Percentiles rank a stretch among this genome's conserved stretches.
Conservation (phyloP, 2,329 filamentous ascomycete species). For the Aspergillus sp. region DNA sequence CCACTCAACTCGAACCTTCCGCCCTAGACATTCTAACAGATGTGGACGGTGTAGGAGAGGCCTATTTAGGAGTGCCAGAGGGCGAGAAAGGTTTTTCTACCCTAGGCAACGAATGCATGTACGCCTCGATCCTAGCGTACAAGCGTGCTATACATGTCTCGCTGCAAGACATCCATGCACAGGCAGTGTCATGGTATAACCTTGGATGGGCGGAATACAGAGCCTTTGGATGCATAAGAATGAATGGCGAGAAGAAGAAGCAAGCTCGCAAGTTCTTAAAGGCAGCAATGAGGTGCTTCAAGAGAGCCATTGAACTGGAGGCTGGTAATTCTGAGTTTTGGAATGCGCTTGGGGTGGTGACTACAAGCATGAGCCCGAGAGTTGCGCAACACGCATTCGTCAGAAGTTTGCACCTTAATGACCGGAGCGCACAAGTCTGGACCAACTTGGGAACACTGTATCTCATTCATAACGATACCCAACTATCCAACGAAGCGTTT, state of each 20-base stretch:
- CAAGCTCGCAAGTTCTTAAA: slow-evolving; percentile 67
- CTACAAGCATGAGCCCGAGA: slow-evolving; percentile 77
- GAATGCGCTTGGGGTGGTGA: slow-evolving; percentile 92
- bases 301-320: slow-evolving; percentile 91
- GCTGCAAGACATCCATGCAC: slow-evolving; percentile 74
- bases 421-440: slow-evolving; percentile 82
- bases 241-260: slow-evolving; percentile 49
- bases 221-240: slow-evolving; percentile 65
- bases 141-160: slow-evolving; percentile 80
- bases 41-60: slow-evolving; percentile 63
- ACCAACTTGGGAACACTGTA: slow-evolving; percentile 87
- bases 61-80: slow-evolving; percentile 36
- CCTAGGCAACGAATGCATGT: slow-evolving; percentile 57
- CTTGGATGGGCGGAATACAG: slow-evolving; percentile 90
- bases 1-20: slow-evolving; percentile 47
- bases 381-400: slow-evolving; percentile 94
- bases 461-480: slow-evolving; percentile 75
- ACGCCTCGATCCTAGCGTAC: slow-evolving; percentile 77
- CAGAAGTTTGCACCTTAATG: slow-evolving; percentile 87
- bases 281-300: slow-evolving; percentile 85
- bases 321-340: slow-evolving; percentile 94
- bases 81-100: slow-evolving; percentile 28
- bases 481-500: slow-evolving; percentile 88
- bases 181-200: slow-evolving; percentile 96
- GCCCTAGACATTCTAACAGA: slow-evolving; percentile 65